phyloP scores from a whole-genome alignment of 1,139 yeast genomes.

The Candida sanyaensis region DNA sequence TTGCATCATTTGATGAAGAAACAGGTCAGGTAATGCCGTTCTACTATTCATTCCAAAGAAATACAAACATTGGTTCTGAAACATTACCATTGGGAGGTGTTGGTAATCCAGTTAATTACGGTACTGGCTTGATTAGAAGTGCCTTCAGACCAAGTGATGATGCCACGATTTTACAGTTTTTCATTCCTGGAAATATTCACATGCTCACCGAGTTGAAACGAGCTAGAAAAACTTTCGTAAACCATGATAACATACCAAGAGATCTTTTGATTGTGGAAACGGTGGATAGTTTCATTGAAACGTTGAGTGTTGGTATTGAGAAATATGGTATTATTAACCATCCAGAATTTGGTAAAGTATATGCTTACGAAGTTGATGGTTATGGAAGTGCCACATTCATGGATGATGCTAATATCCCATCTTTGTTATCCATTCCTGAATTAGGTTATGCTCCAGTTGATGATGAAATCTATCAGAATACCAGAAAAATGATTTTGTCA shows the following conservation, averaged over 20 bases:
- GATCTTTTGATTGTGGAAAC: conserved; percentile 15
- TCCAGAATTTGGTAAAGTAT: conserved; percentile 71
- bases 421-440: conserved; percentile 78
- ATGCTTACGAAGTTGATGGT: conserved; percentile 89
- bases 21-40: conserved; percentile 53
- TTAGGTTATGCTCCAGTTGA: conserved; percentile 59
- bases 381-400: conserved; percentile 72
- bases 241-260: conserved; percentile 9
- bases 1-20: conserved; percentile 60
- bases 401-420: conserved; percentile 94
- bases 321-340: conserved; percentile 67
- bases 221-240: conserved; percentile 23
- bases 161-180: conserved; percentile 77
- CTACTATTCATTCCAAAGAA: conserved; percentile 69
- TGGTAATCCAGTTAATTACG: conserved; percentile 79
- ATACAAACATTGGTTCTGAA: conserved; percentile 77
- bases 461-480: conserved; percentile 71
- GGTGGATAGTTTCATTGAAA: conserved; percentile 37
- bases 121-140: conserved; percentile 75
- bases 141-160: conserved; percentile 93
- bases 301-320: conserved; percentile 58
- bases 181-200: conserved; percentile 86
- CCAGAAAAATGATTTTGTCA: conserved; percentile 73
- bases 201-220: conserved; percentile 61
- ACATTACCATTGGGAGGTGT: conserved; percentile 76